Evolutionary conservation across 495 filamentous ascomycete species (phyloP).

Genomic region (Neurospora sp.): DNA sequence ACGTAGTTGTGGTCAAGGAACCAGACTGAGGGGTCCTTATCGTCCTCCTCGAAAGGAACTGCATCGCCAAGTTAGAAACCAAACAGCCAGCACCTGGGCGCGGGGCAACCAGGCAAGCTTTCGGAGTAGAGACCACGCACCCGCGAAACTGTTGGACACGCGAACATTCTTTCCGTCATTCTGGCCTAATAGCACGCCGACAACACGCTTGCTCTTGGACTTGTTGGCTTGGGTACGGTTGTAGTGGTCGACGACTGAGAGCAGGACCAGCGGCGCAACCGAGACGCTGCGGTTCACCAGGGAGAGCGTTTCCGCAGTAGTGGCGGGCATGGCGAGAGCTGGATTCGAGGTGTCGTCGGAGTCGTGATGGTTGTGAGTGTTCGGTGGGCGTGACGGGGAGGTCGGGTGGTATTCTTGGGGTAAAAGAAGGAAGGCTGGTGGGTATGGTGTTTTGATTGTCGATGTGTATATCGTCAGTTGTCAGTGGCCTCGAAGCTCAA

Average conservation of each 20-base stretch:
- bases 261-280: constrained; percentile 93
- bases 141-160: constrained; percentile 98
- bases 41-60: constrained; percentile 99
- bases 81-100: not conserved
- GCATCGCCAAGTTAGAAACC: constrained; percentile 9
- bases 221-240: constrained; percentile 78
- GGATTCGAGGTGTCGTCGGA: constrained; percentile 1
- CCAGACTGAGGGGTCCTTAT: constrained; percentile 97
- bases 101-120: not conserved
- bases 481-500: not conserved
- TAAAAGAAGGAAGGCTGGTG: not conserved
- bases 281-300: constrained; percentile 89
- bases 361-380: constrained; percentile 8
- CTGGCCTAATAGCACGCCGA: constrained; percentile 90
- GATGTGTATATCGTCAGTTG: not conserved
- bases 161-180: constrained; percentile 90
- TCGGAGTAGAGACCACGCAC: constrained; percentile 34
- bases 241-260: constrained; percentile 97
- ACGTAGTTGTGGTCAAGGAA: constrained; percentile 99
- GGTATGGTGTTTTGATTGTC: constrained; percentile 5
- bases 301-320: constrained; percentile 87
- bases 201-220: constrained; percentile 77
- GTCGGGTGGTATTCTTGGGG: not conserved
- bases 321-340: constrained; percentile 67
- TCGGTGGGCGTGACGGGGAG: not conserved